phyloP scores from a whole-genome alignment of 768 basidiomycete genomes.

The Leccinum fibrillosum region DNA sequence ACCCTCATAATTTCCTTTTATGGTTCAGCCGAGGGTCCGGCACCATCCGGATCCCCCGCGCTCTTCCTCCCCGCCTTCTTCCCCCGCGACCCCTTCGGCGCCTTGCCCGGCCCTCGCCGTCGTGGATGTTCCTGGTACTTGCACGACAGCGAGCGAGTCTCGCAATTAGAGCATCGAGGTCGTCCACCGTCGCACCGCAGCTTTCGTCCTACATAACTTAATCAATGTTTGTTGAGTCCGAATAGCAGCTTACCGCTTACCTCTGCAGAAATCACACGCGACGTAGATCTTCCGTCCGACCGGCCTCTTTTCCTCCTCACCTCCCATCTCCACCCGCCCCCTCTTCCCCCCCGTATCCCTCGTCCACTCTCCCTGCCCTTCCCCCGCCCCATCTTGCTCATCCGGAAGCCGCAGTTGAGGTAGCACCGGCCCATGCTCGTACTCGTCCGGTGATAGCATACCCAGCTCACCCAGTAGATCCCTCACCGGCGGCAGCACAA shows the following conservation, averaged over 20 bases:
- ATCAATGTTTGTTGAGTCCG: too few relatives aligned
- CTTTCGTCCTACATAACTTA: conserved; percentile 53
- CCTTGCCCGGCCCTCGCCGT: conserved; percentile 75
- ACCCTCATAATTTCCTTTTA: conserved; percentile 18
- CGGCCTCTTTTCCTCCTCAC: conserved; percentile 22
- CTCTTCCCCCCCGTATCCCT: conserved; percentile 17
- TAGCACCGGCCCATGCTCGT: conserved; percentile 23
- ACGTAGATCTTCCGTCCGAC: conserved; percentile 35
- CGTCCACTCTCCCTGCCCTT: conserved; percentile 15
- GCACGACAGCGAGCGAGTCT: conserved; percentile 49
- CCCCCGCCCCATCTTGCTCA: conserved; percentile 6
- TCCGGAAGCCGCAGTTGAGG: conserved; percentile 31
- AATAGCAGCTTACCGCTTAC: conserved; percentile 35
- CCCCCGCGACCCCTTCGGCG: conserved; percentile 54
- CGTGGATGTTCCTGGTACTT: conserved; percentile 48
- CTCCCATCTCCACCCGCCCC: conserved; percentile 12
- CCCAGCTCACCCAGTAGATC: conserved; percentile 24
- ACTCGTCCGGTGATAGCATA: conserved; percentile 13
- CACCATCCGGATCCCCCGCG: conserved; percentile 23
- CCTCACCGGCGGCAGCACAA: conserved; percentile 29
- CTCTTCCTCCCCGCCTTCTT: conserved; percentile 37
- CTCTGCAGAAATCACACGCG: conserved; percentile 78
- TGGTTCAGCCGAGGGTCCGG: conserved; percentile 25
- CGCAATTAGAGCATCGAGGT: conserved; percentile 65
- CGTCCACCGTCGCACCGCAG: conserved; percentile 67